Conservation (phyloP, 768 basidiomycete species). For the Rubroboletus satanas region DNA sequence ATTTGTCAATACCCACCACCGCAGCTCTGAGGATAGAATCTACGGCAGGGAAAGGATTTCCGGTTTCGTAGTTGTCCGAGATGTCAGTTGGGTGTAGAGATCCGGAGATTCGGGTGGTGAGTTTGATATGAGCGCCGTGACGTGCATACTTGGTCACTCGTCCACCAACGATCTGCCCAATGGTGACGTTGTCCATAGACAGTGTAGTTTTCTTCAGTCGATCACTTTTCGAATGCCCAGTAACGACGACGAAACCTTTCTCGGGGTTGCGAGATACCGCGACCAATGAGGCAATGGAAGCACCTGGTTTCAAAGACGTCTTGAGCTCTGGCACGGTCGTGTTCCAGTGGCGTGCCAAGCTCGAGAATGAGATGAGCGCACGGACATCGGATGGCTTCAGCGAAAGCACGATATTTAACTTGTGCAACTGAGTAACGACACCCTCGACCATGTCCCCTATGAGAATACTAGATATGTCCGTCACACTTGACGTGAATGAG, state of each 20-base stretch:
- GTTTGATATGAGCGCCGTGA: slow-evolving; percentile 72
- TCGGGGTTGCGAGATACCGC: slow-evolving; percentile 88
- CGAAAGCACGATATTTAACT: slow-evolving; percentile 73
- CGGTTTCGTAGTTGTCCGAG: slow-evolving; percentile 71
- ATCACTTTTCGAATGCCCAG: slow-evolving; percentile 61
- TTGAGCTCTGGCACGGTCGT: slow-evolving; percentile 65
- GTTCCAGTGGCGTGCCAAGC: slow-evolving; percentile 76
- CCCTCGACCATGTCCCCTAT: slow-evolving; percentile 74
- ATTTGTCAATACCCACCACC: slow-evolving; percentile 66
- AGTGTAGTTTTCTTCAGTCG: slow-evolving; percentile 47
- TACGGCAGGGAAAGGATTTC: slow-evolving; percentile 52
- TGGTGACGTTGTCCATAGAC: slow-evolving; percentile 58
- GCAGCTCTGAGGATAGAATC: slow-evolving; percentile 67
- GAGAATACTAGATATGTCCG: slow-evolving; percentile 70
- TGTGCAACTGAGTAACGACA: slow-evolving; percentile 74
- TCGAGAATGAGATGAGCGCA: slow-evolving; percentile 83
- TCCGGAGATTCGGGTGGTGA: slow-evolving; percentile 68
- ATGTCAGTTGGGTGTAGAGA: slow-evolving; percentile 79
- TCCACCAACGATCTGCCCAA: slow-evolving; percentile 77
- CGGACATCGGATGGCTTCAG: slow-evolving; percentile 66
- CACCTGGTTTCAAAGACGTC: slow-evolving; percentile 58
- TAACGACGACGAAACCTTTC: slow-evolving; percentile 83
- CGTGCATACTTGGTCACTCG: slow-evolving; percentile 72
- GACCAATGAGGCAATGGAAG: slow-evolving; percentile 69
- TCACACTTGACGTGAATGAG: slow-evolving; percentile 42